These are phyloP conservation scores for Vaccinium corymbosum DNA, from an alignment of 148 eudicot species.

Conservation along the genomic window DNA sequence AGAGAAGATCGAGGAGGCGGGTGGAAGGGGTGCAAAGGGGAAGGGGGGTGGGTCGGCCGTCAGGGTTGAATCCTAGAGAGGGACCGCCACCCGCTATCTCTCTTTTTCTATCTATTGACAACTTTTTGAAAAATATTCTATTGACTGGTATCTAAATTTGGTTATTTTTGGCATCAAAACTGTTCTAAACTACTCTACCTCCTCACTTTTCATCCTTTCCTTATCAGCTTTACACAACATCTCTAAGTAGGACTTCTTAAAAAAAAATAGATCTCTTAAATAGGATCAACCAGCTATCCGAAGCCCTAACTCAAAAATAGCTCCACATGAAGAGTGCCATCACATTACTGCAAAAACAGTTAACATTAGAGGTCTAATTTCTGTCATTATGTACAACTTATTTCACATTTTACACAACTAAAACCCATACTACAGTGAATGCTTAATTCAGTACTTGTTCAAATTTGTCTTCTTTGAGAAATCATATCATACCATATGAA, in stretches of 20 bases:
- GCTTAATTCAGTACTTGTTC: neutral
- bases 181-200: neutral
- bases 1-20: no score
- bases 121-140: no score
- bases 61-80: no score
- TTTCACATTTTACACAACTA: neutral
- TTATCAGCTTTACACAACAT: neutral
- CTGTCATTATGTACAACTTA: neutral
- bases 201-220: neutral
- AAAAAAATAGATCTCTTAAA: no score
- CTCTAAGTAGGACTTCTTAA: no score
- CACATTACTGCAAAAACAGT: constrained; percentile 1
- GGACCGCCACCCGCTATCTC: no score
- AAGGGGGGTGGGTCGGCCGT: no score
- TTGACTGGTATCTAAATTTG: neutral
- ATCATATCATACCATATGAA: neutral
- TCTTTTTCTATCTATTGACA: no score
- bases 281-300: neutral
- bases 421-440: neutral
- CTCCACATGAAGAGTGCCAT: neutral
- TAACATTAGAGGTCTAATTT: neutral
- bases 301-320: neutral
- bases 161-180: neutral
- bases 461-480: neutral
- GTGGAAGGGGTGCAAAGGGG: no score